Evolutionary conservation across 768 basidiomycete species (phyloP), one percentile per base, ranked within the genome.

Genomic region (Candolleomyces aberdarensis): DNA sequence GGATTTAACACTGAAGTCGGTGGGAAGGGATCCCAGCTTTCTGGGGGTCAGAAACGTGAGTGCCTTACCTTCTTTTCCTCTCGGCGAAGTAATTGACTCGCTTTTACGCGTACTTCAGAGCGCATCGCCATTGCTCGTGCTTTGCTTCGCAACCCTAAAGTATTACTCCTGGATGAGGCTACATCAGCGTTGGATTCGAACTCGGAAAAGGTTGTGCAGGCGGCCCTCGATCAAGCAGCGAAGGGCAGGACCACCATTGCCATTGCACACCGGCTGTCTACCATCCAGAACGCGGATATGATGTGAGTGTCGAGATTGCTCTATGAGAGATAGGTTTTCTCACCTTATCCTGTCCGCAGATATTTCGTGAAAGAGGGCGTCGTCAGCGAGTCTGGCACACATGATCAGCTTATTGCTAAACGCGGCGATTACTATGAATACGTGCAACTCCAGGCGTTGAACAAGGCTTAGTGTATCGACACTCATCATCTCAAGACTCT

Each of bases 161-260:
- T 97, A 50, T 78, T 97, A 56, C 78, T 95, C n/a, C 74, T 96
- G 62, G 93, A 95, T 71, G 93, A 96, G 71, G 93, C 93, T 5
- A 95, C 93, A 0, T 94, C 92, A 46, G 94, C 95, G 1, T 82
- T 97, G 29, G 95, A 96, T 71, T 92, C 91, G 8, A 88, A 87
- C 67, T 93, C 91, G 19, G 96, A 97, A 75, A 93, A 92, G 73
- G 89, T 98, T 53, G 97, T 99, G 9, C 96, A 98, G 69, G 89
- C 85, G 5, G 97, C 97, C 3, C 82, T 98, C 29, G 97, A 98
- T 73, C 83, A 86, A 69, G 97, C 96, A 6, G 88, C 94, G 2
- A 91, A 86, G 75, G 96, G 95, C 43, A 84, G 96, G 59, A 96
- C 96, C 7, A 97, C 95, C 9, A 89, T 96, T 61, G 91, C 96